Base-by-base conservation (phyloP, 768 basidiomycete species). In the Trametes meyenii region DNA sequence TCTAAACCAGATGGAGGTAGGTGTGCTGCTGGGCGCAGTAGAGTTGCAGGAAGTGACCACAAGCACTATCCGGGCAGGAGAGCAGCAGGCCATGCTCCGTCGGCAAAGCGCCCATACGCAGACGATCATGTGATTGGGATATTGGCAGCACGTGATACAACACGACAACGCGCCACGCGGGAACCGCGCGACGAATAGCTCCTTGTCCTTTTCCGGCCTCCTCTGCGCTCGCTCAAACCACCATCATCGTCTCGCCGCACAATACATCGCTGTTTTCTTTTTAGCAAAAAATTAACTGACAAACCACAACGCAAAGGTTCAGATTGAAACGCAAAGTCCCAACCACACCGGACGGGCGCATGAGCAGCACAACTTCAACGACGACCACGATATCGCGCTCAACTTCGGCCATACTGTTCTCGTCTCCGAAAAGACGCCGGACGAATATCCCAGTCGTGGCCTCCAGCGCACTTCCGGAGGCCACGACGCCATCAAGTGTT, bases 381-480 rank as follows among this genome's bases (percentile, higher is more conserved):
- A 57, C n/a, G 23, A 39, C 52, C n/a, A 39, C 35, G 1, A 54
- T 61, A 26, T 35, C 52, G 1, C 56, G 66, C 13, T 44, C 57
- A 3, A 58, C 55, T 2, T 62, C 66, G 23, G 61, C 66, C n/a
- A 51, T 67, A 3, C 21, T 64, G 21, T 50, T 67, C 14, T 61
- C 66, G 6, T 59, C 65, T 0, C 58, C 65, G 6, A 67, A 67
- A 23, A 45, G 56, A 16, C 46, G 52, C 19, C 39, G 54, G 11
- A 17, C 38, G 8, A 57, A 60, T 46, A 40, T 33, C 6, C 54
- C 38, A 5, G 13, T 16, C 2, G 14, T 17, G 23, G 19, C 21
- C 5, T 11, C 14, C 2, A 33, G 26, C n/a, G 14, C 36, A 7
- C 33, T 12, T 19, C 21, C n/a, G 12, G 14, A 1, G 12, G 11